These are phyloP conservation scores for Aspergillus leporis DNA, from an alignment of 495 filamentous ascomycete species.

Conservation along the genomic window DNA sequence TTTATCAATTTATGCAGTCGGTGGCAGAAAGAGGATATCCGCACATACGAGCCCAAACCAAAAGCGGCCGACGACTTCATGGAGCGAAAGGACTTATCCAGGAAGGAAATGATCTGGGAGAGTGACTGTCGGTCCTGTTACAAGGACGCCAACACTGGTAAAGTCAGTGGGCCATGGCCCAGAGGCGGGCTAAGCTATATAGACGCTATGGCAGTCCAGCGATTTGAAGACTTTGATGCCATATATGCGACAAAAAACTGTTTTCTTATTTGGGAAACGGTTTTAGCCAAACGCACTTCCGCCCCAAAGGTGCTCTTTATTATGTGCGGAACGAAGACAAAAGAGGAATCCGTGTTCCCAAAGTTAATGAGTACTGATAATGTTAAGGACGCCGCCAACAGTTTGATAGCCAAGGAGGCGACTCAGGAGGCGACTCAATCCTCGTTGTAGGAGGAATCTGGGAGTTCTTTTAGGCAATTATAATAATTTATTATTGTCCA, in stretches of 20 bases:
- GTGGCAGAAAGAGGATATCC: constrained; percentile 14
- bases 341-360: background rate
- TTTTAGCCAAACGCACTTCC: constrained; percentile 1
- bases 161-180: constrained; percentile 27
- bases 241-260: constrained; percentile 40
- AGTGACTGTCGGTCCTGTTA: constrained; percentile 46
- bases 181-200: constrained; percentile 46
- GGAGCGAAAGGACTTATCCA: constrained; percentile 22
- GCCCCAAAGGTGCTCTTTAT: background rate
- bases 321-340: background rate
- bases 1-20: constrained; percentile 13
- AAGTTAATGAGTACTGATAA: background rate
- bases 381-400: background rate
- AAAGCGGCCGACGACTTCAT: constrained; percentile 47
- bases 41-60: background rate
- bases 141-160: constrained; percentile 26
- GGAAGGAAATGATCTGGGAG: constrained; percentile 40
- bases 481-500: background rate
- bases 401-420: background rate
- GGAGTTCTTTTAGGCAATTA: background rate
- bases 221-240: constrained; percentile 48
- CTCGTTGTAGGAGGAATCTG: background rate
- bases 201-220: constrained; percentile 43
- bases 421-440: background rate
- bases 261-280: constrained; percentile 28